These are phyloP conservation scores for Phytopythium litorale DNA, from an alignment of 352 stramenopile species.

Conservation along the genomic window DNA sequence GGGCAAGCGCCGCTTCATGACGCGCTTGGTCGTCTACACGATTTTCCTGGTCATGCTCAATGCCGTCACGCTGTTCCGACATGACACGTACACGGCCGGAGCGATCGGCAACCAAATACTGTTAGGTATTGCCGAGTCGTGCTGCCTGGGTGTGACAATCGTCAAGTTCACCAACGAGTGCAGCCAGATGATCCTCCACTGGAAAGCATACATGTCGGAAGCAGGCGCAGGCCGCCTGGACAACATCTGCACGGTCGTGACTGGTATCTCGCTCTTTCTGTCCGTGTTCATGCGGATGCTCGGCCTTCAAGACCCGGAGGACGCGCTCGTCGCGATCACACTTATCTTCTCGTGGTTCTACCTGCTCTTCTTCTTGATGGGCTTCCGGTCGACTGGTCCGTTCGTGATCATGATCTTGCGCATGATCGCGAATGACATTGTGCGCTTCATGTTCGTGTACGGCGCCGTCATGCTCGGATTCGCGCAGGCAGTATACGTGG, in stretches of 20 bases:
- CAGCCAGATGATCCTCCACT: slow-evolving; percentile 44
- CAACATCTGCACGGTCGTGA: slow-evolving; percentile 48
- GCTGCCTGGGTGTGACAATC: slow-evolving; percentile 21
- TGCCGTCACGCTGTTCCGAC: slow-evolving; percentile 36
- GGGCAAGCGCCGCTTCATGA: slow-evolving; percentile 39
- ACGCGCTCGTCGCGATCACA: slow-evolving; percentile 36
- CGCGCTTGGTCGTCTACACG: slow-evolving; percentile 27
- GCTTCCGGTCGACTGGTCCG: slow-evolving; percentile 54
- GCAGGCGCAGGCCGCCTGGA: slow-evolving; percentile 40
- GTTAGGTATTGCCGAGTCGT: slow-evolving; percentile 28
- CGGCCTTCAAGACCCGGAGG: slow-evolving; percentile 23
- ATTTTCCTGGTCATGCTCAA: slow-evolving; percentile 45
- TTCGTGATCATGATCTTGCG: slow-evolving; percentile 68
- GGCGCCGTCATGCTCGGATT: slow-evolving; percentile 51
- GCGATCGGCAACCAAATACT: slow-evolving; percentile 12
- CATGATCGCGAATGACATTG: slow-evolving; percentile 60
- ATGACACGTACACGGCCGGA: slow-evolving; percentile 25
- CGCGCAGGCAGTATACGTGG: slow-evolving; percentile 48
- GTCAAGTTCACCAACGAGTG: slow-evolving; percentile 53
- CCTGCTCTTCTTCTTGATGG: slow-evolving; percentile 63
- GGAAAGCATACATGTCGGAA: slow-evolving; percentile 35
- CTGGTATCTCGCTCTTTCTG: slow-evolving; percentile 30
- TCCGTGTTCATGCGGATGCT: slow-evolving; percentile 20
- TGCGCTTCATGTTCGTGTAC: slow-evolving; percentile 57
- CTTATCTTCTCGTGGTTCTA: slow-evolving; percentile 63